Base-by-base conservation (phyloP, 2,329 filamentous ascomycete genomes). In the Phyllosticta paracitricarpa region DNA sequence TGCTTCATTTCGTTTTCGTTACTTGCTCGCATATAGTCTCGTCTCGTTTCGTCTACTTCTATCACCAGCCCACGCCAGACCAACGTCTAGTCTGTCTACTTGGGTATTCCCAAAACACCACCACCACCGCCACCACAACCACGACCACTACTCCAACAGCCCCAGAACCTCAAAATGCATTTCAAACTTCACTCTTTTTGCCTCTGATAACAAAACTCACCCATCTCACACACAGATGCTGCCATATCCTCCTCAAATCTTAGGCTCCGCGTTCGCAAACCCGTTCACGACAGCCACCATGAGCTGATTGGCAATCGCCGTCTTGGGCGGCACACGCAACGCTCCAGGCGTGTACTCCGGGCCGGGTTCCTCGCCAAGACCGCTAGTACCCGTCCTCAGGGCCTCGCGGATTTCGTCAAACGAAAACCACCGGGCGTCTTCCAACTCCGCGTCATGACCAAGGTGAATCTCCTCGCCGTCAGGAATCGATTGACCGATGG, bases 261-360 rank as follows among this genome's bases (percentile, higher is more conserved):
- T 79, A 3, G 72, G 67, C 40, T 72, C 75, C 2, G 77, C 79
- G 10, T 79, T 80, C 63, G 89, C 77, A 71, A 89, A 94, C 0
- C 91, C 91, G 59, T 86, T 84, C 0, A 87, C 83, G 14, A 96
- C 91, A 1, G 91, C 90, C 58, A 79, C 81, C 67, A 99, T 85
- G 70, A 97, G 76, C 72, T 92, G 89, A 73, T 97, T 89, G 17
- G 94, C 94, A 81, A 99, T 97, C 1, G 94, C 93, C 40, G 91
- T 96, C 62, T 81, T 78, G 2, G 91, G 91, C 54, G 94, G 94
- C 70, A 99, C 74, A 61, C 90, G 83, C 77, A 99, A 73, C 3
- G 81, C 84, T 0, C 91, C 91, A 71, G 92, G 85, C 71, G 85
- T 87, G 70, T 91, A 92, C 10, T 81, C 87, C 51, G 82, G 76